Base-by-base conservation (phyloP, 2,329 filamentous ascomycete species). In the Botrytis pseudocinerea region DNA sequence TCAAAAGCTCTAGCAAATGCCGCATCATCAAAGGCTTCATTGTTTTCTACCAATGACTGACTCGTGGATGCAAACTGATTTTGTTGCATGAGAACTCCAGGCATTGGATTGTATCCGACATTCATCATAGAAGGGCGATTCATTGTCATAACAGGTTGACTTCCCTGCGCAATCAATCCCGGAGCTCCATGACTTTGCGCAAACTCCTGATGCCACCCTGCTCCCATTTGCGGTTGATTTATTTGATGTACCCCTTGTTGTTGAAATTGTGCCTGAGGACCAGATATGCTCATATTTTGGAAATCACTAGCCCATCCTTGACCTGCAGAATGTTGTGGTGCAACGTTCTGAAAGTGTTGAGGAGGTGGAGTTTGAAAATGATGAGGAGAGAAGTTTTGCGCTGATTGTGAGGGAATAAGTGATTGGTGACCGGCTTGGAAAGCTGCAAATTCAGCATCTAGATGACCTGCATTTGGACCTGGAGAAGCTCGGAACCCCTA, bases 361-460 rank as follows among this genome's bases (percentile, higher is more conserved):
- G 77, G 75, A 51, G 75, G 73, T 4, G 40, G 65, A n/a, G 76
- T 70, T 69, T 74, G 75, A 54, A 75, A 74, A 10, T 72, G 60
- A n/a, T 75, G 75, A 16, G 76, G 74, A 44, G 76, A 74, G 46
- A 79, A 78, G 65, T 69, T 69, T 71, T 74, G 75, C 16, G 72
- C 71, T 14, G 48, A 42, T n/a, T 48, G 65, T 25, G 48, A 68
- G 18, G 74, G 72, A 61, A 83, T 80, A 28, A 83, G 80, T 70
- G 83, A 81, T 66, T 82, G 78, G 40, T 81, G 80, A 32, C 86
- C 87, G 59, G 85, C 84, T 81, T 92, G 90, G 76, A 93, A 93
- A 63, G 90, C 89, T 76, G 91, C 87, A 78, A 93, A 93, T 77
- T 93, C 91, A 51, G 85, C 84, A 77, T 93, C 90, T 72, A 92